Percentiles rank a stretch among this genome's conserved stretches.
Conservation (phyloP, 768 basidiomycete species). For the Termitomyces heimii region DNA sequence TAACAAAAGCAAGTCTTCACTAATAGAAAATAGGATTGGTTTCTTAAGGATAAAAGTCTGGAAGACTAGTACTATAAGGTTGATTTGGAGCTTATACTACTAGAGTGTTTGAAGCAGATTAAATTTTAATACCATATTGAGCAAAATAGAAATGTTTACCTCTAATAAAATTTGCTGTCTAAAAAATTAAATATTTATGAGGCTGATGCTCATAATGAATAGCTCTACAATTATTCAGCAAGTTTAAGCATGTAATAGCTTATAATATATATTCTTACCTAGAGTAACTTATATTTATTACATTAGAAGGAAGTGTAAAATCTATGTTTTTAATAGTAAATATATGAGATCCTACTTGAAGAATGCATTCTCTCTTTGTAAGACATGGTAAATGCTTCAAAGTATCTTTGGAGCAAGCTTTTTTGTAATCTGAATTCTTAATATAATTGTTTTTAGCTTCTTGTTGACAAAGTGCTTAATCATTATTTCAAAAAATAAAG, state of each 20-base stretch:
- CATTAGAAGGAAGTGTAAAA: neutral
- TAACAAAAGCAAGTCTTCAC: constrained; percentile 3
- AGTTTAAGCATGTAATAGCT: no score
- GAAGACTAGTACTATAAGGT: constrained; percentile 14
- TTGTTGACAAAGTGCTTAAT: neutral
- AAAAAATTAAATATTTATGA: neutral
- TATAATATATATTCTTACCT: no score
- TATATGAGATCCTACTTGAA: neutral
- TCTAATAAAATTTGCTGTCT: neutral
- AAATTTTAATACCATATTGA: constrained; percentile 9
- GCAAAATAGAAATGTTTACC: constrained; percentile 10
- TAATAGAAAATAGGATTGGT: constrained; percentile 4
- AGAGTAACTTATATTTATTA: neutral
- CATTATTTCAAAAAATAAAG: neutral
- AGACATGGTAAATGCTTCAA: neutral
- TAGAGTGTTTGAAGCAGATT: constrained; percentile 5
- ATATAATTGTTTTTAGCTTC: neutral
- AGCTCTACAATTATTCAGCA: neutral
- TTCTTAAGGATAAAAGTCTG: constrained; percentile 3
- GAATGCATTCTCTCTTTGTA: neutral
- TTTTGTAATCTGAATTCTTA: no score
- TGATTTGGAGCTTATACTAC: constrained; percentile 10
- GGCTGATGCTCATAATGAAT: constrained; percentile 1
- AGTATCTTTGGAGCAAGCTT: neutral
- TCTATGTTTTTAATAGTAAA: neutral